Evolutionary conservation across 495 filamentous ascomycete species (phyloP).

Genomic region (Tetracladium setigerum): DNA sequence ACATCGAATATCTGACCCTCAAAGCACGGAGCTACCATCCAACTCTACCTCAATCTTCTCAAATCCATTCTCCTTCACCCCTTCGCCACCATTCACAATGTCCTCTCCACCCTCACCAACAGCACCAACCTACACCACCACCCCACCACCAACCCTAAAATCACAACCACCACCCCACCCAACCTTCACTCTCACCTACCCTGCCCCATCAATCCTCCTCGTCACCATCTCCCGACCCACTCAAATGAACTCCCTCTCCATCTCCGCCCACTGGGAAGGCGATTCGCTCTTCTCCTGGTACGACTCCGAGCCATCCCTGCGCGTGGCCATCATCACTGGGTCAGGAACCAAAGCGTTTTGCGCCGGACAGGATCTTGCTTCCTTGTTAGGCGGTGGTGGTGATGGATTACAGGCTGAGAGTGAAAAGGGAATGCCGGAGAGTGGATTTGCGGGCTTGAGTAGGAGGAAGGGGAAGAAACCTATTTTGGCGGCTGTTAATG

Average conservation of each 20-base stretch:
- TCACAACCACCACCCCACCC: neutral
- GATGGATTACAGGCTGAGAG: no score
- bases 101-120: no score
- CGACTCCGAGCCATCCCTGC: constrained; percentile 47
- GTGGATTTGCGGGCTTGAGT: constrained; percentile 41
- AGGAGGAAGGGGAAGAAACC: constrained; percentile 54
- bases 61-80: no score
- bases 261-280: constrained; percentile 39
- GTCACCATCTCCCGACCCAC: constrained; percentile 54
- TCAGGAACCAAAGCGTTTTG: constrained; percentile 44
- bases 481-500: constrained; percentile 74
- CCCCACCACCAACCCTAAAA: constrained; percentile 5
- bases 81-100: no score
- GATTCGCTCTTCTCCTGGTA: constrained; percentile 49
- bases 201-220: constrained; percentile 47
- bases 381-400: no score
- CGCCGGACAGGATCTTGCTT: constrained; percentile 52
- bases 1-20: no score
- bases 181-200: constrained; percentile 42
- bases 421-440: no score
- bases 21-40: no score
- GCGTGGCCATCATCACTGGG: constrained; percentile 52
- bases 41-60: no score
- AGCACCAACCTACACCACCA: no score
- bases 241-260: constrained; percentile 50